Evolutionary conservation across 2,329 filamentous ascomycete genomes (phyloP).

Genomic region (Penicillium italicum): DNA sequence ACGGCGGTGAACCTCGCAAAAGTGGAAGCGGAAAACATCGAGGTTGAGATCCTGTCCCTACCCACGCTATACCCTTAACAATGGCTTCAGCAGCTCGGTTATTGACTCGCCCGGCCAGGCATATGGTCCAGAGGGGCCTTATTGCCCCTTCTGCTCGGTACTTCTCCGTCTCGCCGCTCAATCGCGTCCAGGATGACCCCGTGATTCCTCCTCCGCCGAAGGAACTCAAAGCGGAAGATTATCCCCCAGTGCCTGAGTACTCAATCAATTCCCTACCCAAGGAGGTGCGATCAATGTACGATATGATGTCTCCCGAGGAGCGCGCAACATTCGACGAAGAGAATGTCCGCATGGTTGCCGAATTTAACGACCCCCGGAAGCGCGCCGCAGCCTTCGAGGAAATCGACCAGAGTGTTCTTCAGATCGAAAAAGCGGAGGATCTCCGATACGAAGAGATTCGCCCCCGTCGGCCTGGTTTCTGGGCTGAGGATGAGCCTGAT

Average conservation of each 20-base stretch:
- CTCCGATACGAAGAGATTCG: conserved; percentile 30
- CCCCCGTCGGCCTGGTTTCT: conserved; percentile 35
- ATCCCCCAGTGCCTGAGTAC: conserved; percentile 34
- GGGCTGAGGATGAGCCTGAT: conserved; percentile 46
- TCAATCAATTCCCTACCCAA: conserved; percentile 34
- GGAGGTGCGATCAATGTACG: conserved; percentile 38
- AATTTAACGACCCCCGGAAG: conserved; percentile 36
- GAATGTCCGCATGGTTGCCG: conserved; percentile 34
- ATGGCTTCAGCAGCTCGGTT: conserved; percentile 42
- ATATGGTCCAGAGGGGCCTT: conserved; percentile 32
- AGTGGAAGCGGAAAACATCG: conserved; percentile 22
- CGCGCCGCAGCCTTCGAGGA: conserved; percentile 30
- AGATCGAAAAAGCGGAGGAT: conserved; percentile 32
- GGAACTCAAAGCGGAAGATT: conserved; percentile 29
- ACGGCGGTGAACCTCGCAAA: conserved; percentile 16
- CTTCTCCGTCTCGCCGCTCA: conserved; percentile 36
- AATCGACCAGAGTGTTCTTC: conserved; percentile 31
- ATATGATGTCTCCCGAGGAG: conserved; percentile 38
- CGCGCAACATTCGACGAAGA: conserved; percentile 36
- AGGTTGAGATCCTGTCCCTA: conserved; percentile 11
- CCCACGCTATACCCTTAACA: conserved; percentile 20
- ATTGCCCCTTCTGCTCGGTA: conserved; percentile 25
- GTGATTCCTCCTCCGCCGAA: conserved; percentile 28
- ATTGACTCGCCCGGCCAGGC: conserved; percentile 36
- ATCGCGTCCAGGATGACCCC: conserved; percentile 34